phyloP scores from a whole-genome alignment of 1,284 basidiomycete genomes.

The Marasmius fiardii region DNA sequence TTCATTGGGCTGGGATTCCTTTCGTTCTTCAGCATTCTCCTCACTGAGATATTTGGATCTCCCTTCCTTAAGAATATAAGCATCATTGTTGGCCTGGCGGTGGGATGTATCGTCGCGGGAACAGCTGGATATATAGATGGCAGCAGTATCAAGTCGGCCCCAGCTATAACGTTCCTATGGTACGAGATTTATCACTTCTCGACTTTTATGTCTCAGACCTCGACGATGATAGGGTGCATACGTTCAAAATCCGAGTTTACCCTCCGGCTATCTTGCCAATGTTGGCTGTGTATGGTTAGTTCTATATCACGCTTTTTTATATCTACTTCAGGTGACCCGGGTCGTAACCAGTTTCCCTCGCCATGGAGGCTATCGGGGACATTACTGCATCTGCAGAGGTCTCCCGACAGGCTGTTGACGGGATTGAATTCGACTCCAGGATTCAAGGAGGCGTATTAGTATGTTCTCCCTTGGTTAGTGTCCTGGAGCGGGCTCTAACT shows the following conservation, averaged over 20 bases:
- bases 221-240: conserved; percentile 51
- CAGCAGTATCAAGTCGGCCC: conserved; percentile 59
- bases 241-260: conserved; percentile 78
- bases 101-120: conserved; percentile 79
- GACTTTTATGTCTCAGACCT: not conserved
- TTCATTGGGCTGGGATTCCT: conserved; percentile 87
- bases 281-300: conserved; percentile 73
- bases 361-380: conserved; percentile 86
- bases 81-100: conserved; percentile 69
- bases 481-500: not conserved
- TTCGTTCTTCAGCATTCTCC: conserved; percentile 73
- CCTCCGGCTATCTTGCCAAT: conserved; percentile 81
- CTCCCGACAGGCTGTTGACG: conserved; percentile 65
- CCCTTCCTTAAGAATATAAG: conserved; percentile 81
- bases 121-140: conserved; percentile 72
- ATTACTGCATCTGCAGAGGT: conserved; percentile 85
- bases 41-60: conserved; percentile 77
- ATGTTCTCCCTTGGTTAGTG: conserved; percentile 20
- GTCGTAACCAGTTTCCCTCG: conserved; percentile 58
- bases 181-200: conserved; percentile 17
- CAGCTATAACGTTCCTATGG: conserved; percentile 81
- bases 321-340: not conserved
- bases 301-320: not conserved
- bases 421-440: conserved; percentile 71
- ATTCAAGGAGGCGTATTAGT: conserved; percentile 85